Evolutionary conservation across 2,329 filamentous ascomycete species (phyloP).

Genomic region (Aspergillus flavus): DNA sequence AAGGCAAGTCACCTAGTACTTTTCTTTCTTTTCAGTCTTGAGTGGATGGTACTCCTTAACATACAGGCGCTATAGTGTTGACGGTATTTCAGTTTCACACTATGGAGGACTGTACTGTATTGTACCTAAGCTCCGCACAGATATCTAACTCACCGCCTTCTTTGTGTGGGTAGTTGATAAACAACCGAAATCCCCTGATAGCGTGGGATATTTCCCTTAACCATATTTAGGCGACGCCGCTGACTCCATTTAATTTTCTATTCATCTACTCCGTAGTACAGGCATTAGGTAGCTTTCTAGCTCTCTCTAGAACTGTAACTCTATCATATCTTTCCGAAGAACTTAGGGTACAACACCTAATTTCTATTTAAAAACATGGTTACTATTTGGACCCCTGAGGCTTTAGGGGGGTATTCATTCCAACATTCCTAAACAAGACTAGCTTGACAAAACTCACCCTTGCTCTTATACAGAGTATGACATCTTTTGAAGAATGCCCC

Average conservation of each 20-base stretch:
- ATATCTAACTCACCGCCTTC: constrained; percentile 9
- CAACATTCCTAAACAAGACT: background rate
- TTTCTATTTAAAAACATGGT: background rate
- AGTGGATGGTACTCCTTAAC: background rate
- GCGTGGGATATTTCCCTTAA: background rate
- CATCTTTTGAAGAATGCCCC: background rate
- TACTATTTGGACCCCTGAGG: background rate
- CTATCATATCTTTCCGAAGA: background rate
- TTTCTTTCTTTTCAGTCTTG: background rate
- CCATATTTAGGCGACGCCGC: background rate
- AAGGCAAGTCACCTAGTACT: background rate
- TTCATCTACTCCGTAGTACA: background rate
- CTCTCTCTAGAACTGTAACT: background rate
- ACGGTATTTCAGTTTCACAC: background rate
- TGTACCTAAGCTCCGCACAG: background rate
- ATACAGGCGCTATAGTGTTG: background rate
- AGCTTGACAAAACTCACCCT: background rate
- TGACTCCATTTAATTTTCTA: background rate
- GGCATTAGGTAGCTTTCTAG: background rate
- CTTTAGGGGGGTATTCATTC: background rate
- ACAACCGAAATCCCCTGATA: background rate
- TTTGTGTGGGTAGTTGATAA: background rate
- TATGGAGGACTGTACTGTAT: background rate
- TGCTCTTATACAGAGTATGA: background rate
- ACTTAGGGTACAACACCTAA: background rate